Base-by-base conservation (phyloP, 2,329 filamentous ascomycete genomes). In the Xenoacremonium recifei region DNA sequence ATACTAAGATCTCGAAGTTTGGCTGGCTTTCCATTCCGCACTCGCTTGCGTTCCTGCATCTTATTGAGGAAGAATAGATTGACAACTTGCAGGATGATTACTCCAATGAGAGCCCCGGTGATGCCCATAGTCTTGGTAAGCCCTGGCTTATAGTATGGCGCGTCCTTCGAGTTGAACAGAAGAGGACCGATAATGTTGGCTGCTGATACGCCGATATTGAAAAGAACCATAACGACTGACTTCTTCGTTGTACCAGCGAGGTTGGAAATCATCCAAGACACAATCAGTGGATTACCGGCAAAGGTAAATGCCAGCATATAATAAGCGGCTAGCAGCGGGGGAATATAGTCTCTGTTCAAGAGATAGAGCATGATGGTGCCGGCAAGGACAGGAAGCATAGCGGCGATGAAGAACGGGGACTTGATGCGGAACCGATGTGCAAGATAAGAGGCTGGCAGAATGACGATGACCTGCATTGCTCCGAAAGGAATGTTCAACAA, bases 401-500 rank as follows among this genome's bases (percentile, higher is more conserved):
- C 71, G 1, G 54, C 53, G 0, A 74, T 65, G 9, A 87, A 65
- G 15, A 85, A 65, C 4, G 63, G 63, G 0, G 73, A 77, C 63
- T 87, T 87, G 50, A 78, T 56, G 1, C 72, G 72, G 23, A 74
- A 73, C 11, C 71, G 76, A 41, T 79, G 74, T 0, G 80, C 80
- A 0, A 80, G 69, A 49, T 72, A 85, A 0, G 81, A 80, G 0
- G 74, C 70, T 5, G 76, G 57, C 3, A 86, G 61, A 42, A 86
- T 82, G 35, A 82, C 65, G 7, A 80, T 55, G 21, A 78, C 68
- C 58, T 86, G 82, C 5, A 85, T 60, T 1, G 72, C 74, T 1
- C 82, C 82, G 45, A 85, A 85, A 0, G 83, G 83, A 49, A 86
- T 85, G 56, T 83, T 85, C 15, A 86, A 70, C 4, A 86, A 64